These are phyloP conservation scores for Trametes sp. DNA, from an alignment of 1,284 basidiomycete genomes.

Conservation along the genomic window DNA sequence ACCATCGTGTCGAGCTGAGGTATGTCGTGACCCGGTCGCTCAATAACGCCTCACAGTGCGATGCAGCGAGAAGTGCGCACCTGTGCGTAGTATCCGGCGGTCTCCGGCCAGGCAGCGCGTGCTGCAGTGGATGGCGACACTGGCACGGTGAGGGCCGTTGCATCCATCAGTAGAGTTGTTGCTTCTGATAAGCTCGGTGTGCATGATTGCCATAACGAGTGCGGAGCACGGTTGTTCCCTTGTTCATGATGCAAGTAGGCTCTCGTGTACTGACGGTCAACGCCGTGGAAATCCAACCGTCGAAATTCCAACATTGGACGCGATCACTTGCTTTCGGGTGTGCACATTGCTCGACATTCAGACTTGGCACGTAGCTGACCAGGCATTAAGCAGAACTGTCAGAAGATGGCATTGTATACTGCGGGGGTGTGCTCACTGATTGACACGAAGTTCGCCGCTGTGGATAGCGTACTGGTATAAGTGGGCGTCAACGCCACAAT, in stretches of 20 bases:
- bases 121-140: conserved; percentile 6
- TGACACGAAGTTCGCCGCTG: too few species aligned
- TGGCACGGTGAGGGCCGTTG: not conserved
- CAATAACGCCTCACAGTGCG: conserved; percentile 4
- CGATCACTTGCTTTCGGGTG: too few species aligned
- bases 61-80: too few species aligned
- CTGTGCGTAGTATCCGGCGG: not conserved
- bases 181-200: conserved; percentile 14
- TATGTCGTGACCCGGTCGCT: conserved; percentile 8
- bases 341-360: too few species aligned
- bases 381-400: not conserved
- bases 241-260: not conserved
- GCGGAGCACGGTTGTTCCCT: not conserved
- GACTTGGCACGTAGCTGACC: too few species aligned
- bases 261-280: not conserved
- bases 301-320: too few species aligned
- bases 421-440: too few species aligned
- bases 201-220: not conserved
- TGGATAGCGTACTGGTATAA: too few species aligned
- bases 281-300: not conserved
- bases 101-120: not conserved
- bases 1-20: not conserved
- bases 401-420: not conserved
- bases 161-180: conserved; percentile 8
- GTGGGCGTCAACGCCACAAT: too few species aligned